Evolutionary conservation across 2,329 filamentous ascomycete species (phyloP).

Genomic region (Pseudogymnoascus sp.): DNA sequence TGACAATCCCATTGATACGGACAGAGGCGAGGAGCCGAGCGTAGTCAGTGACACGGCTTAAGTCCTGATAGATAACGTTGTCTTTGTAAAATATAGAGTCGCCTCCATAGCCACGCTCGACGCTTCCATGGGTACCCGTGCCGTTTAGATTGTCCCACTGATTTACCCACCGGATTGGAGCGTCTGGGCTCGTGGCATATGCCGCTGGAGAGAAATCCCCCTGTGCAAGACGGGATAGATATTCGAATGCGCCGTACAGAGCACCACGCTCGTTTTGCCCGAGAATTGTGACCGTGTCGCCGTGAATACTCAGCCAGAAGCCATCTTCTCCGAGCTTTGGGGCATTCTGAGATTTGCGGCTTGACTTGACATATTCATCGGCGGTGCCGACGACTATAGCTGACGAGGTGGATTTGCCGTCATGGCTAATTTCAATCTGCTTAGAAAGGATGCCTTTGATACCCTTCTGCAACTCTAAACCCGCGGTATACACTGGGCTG

Average conservation of each 20-base stretch:
- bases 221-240: conserved; percentile 57
- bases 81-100: conserved; percentile 61
- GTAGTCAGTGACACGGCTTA: conserved; percentile 54
- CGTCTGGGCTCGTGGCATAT: conserved; percentile 48
- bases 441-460: conserved; percentile 51
- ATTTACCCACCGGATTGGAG: conserved; percentile 62
- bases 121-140: conserved; percentile 37
- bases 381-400: conserved; percentile 43
- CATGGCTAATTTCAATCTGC: conserved; percentile 31
- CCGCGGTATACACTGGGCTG: conserved; percentile 54
- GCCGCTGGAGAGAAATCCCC: conserved; percentile 43
- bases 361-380: conserved; percentile 33
- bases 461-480: conserved; percentile 50
- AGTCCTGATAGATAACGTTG: conserved; percentile 48
- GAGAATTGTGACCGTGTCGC: conserved; percentile 46
- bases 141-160: conserved; percentile 65
- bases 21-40: conserved; percentile 61
- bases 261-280: conserved; percentile 61
- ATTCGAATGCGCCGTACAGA: conserved; percentile 63
- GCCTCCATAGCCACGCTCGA: conserved; percentile 63
- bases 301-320: conserved; percentile 50
- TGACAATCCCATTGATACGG: conserved; percentile 56
- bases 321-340: conserved; percentile 45
- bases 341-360: conserved; percentile 26
- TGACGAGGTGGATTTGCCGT: conserved; percentile 24